Conservation (phyloP, 2,329 filamentous ascomycete genomes). For the Bipolaris gigantea region DNA sequence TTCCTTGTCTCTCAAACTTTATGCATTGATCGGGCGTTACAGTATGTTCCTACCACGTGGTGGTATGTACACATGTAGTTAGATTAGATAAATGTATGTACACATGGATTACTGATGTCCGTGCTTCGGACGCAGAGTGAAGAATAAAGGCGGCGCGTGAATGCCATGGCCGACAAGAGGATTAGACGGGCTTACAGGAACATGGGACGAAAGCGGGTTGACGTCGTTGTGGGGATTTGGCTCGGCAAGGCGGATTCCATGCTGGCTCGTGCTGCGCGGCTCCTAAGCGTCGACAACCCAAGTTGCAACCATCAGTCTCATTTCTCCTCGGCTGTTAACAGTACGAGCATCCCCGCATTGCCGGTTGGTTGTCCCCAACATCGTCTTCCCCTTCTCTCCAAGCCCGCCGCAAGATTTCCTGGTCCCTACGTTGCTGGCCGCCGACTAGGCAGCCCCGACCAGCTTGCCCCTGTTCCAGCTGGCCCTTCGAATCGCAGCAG, state of each 20-base stretch:
- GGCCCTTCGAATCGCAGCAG: constrained; percentile 30
- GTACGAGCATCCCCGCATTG: constrained; percentile 21
- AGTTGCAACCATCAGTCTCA: constrained; percentile 17
- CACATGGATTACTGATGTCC: not conserved
- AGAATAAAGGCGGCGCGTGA: not conserved
- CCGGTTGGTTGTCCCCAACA: constrained; percentile 8
- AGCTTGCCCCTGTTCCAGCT: constrained; percentile 18
- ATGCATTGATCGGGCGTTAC: not conserved
- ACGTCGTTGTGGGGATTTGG: constrained; percentile 23
- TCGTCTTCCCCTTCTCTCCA: not conserved
- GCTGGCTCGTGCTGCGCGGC: constrained; percentile 18
- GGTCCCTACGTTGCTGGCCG: constrained; percentile 11
- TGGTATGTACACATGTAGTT: not conserved
- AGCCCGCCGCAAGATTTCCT: not conserved
- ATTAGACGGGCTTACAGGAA: not conserved
- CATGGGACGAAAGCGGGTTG: constrained; percentile 20
- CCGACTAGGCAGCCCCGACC: constrained; percentile 12
- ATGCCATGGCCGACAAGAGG: not conserved
- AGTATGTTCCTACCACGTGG: not conserved
- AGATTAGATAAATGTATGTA: not conserved
- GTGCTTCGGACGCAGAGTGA: not conserved
- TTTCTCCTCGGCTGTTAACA: constrained; percentile 16
- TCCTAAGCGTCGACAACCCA: constrained; percentile 19
- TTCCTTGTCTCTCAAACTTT: not conserved
- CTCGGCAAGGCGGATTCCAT: constrained; percentile 10